Evolutionary conservation across 768 basidiomycete species (phyloP), one percentile per base, ranked within the genome.

Genomic region (Suillus subaureus): DNA sequence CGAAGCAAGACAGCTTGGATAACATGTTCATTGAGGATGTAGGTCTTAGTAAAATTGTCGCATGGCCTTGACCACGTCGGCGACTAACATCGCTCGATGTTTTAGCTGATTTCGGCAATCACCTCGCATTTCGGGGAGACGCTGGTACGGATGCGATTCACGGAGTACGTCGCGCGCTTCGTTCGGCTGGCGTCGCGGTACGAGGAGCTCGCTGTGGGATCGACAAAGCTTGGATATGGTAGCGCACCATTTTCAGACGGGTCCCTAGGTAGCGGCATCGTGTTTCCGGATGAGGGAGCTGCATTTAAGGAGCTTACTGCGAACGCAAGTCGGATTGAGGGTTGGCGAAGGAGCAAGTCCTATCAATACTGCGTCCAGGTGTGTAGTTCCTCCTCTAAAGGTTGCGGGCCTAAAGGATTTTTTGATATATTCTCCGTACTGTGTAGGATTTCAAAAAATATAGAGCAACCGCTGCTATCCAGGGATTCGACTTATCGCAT

Each of bases 1-100:
- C 82, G 56, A 91, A 87, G 65, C 71, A 82, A 21, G 89, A 91
- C 69, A 85, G 79, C 62, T 80, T 87, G 7, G 96, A 99, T 70
- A 93, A 89, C 71, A 68, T 91, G 18, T 98, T 98, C 78, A 93
- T 99, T 69, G 96, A 99, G 61, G 97, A 99, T 71, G 96, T 97
- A 71, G 74, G 93, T 69, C 12, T 43, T 63, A 49, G 2, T n/a
- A n/a, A n/a, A n/a, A n/a, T n/a, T n/a, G n/a, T n/a, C 6, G 37
- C 5, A 6, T 31, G 15, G 4, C 39, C 26, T 26, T 13, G 1
- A 33, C 18, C 40, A 16, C 7, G 33, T 61, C 67, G 58, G 68
- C 33, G 18, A 51, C 45, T 56, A 15, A 55, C 21, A 2, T 13
- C n/a, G 56, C 63, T 11, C 9, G 39, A 23, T 66, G 33, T 45